Evolutionary conservation across 495 filamentous ascomycete species (phyloP), one percentile per base, ranked within the genome.

Genomic region (Tuber indicum): DNA sequence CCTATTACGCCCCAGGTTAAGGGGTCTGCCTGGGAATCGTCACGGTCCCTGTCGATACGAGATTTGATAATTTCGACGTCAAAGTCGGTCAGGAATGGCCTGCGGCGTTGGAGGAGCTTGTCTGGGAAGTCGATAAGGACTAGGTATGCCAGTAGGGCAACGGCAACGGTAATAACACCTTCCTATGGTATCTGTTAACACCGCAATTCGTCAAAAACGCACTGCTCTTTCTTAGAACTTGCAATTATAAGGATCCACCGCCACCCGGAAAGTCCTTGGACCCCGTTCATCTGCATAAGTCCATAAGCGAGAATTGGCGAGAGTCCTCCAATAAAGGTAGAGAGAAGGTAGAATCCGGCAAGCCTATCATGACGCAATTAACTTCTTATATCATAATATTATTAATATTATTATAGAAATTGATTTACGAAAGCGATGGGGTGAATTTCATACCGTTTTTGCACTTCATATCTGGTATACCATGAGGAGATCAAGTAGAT

Each of bases 401-500:
- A n/a, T n/a, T n/a, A n/a, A n/a, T n/a, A n/a, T n/a, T n/a, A 32
- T 58, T 21, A 42, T 39, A 70, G 46, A 39, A 5, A 23, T 39
- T 9, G 16, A 73, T 44, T 21, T 45, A 44, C 19, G 16, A 5
- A 23, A 58, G 69, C 76, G 76, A 7, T 82, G 81, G 43, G 85
- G 86, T 86, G 58, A 84, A 41, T 86, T 75, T 85, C 87, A 70
- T 90, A 88, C 44, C 92, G 88, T 74, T 86, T 88, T 79, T 93
- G 91, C n/a, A 88, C 88, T 81, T 90, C 88, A 76, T 90, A 88
- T 3, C 90, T 85, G 26, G 86, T 86, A 75, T 93, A 93, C 92
- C 92, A 94, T 82, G 91, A 90, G 0, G 91, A 92, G 41, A 93
- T 87, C 78, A 93, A 91, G 79, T 93, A 94, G 3, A 91, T 89